phyloP scores from a whole-genome alignment of 2,329 filamentous ascomycete genomes.

The Botrytis squamosa region DNA sequence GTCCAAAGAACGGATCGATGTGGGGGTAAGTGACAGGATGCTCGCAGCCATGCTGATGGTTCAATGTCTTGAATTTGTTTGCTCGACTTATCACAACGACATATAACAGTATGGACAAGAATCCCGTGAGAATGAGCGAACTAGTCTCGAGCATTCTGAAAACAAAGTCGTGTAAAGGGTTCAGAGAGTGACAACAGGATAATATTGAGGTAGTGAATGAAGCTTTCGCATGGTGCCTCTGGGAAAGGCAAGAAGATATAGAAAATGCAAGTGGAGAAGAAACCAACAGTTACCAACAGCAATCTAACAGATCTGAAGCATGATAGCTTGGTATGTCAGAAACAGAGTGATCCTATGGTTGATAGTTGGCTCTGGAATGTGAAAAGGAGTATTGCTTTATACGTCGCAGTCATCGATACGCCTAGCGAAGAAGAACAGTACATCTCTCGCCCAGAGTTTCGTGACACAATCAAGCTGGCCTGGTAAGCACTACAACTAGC shows the following conservation, averaged over 20 bases:
- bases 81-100: background rate
- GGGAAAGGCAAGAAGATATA: background rate
- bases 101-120: background rate
- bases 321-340: background rate
- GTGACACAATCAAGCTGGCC: background rate
- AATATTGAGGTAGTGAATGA: too few species aligned
- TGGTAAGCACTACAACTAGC: background rate
- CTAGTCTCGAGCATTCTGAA: background rate
- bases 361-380: background rate
- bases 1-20: slow-evolving; percentile 14
- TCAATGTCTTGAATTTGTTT: background rate
- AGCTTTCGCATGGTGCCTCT: background rate
- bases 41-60: background rate
- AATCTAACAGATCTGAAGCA: background rate
- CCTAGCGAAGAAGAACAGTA: background rate
- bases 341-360: too few species aligned
- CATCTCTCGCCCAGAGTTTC: background rate
- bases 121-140: background rate
- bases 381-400: background rate
- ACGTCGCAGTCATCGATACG: background rate
- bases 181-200: background rate
- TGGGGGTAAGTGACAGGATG: slow-evolving; percentile 6
- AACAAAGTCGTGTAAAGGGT: too few species aligned
- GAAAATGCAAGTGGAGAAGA: background rate
- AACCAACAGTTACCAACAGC: background rate